Evolutionary conservation across 2,329 filamentous ascomycete genomes (phyloP).

Genomic region (Knufia petricola): DNA sequence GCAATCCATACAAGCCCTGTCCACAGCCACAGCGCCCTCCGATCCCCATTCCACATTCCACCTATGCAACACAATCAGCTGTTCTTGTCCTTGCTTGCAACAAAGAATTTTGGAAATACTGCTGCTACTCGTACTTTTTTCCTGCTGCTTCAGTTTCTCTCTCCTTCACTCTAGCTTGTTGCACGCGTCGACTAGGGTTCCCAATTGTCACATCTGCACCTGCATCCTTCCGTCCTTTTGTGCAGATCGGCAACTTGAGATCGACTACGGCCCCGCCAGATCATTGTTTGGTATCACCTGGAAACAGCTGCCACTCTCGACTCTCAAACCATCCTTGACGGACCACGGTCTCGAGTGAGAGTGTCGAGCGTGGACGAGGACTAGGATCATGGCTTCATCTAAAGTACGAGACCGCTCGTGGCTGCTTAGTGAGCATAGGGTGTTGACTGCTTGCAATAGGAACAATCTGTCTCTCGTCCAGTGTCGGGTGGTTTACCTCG

Average conservation of each 20-base stretch:
- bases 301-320: constrained; percentile 6
- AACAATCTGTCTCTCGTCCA: constrained; percentile 20
- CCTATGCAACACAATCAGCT: constrained; percentile 6
- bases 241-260: constrained; percentile 18
- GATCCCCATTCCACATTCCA: constrained; percentile 9
- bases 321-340: neutral
- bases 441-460: constrained; percentile 19
- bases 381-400: constrained; percentile 49
- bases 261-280: neutral
- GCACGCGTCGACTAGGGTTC: constrained; percentile 2
- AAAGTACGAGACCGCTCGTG: constrained; percentile 40
- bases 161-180: neutral
- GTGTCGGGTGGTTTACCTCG: constrained; percentile 22
- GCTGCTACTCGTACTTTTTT: constrained; percentile 3
- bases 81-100: constrained; percentile 6
- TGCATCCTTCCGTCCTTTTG: constrained; percentile 10
- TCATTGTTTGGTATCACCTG: constrained; percentile 1
- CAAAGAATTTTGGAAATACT: constrained; percentile 8
- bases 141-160: neutral
- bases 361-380: neutral
- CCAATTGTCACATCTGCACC: neutral
- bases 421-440: constrained; percentile 24
- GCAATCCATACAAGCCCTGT: too few species aligned
- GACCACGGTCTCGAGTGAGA: neutral
- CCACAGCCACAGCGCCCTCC: constrained; percentile 7